phyloP scores from a whole-genome alignment of 2,329 filamentous ascomycete species.

The Monosporascus sp. region DNA sequence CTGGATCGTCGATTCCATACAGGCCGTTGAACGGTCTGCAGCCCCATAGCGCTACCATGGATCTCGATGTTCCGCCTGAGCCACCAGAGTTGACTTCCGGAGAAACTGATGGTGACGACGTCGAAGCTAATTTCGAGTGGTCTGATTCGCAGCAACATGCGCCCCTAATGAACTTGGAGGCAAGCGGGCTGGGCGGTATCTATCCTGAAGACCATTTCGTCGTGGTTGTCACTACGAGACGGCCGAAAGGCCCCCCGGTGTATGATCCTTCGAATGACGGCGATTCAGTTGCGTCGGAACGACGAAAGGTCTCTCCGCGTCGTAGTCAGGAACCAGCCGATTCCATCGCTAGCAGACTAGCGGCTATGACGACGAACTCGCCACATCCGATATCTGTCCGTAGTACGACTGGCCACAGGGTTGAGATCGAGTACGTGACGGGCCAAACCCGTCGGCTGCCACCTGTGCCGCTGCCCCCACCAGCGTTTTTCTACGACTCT shows the following conservation, averaged over 20 bases:
- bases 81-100: conserved; percentile 26
- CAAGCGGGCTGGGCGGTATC: conserved; percentile 54
- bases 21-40: conserved; percentile 43
- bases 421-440: conserved; percentile 42
- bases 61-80: conserved; percentile 24
- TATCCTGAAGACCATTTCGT: conserved; percentile 60
- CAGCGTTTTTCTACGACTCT: conserved; percentile 45
- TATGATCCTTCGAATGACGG: conserved; percentile 8
- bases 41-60: conserved; percentile 16
- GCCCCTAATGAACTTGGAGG: conserved; percentile 39
- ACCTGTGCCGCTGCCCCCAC: conserved; percentile 46
- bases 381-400: conserved; percentile 16
- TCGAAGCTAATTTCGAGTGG: conserved; percentile 43
- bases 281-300: background rate
- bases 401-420: background rate
- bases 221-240: conserved; percentile 46
- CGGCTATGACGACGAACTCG: conserved; percentile 35
- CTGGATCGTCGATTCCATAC: conserved; percentile 44
- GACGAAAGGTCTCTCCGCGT: conserved; percentile 4
- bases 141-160: conserved; percentile 35
- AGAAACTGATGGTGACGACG: conserved; percentile 30
- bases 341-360: conserved; percentile 35
- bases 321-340: conserved; percentile 25
- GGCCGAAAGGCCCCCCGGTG: conserved; percentile 24
- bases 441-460: conserved; percentile 36